A percentile compares a stretch with the other conserved stretches of the same genome.
These are phyloP conservation scores for Mangifera indica DNA, from an alignment of 345 rosid genomes.

Conservation along the genomic window DNA sequence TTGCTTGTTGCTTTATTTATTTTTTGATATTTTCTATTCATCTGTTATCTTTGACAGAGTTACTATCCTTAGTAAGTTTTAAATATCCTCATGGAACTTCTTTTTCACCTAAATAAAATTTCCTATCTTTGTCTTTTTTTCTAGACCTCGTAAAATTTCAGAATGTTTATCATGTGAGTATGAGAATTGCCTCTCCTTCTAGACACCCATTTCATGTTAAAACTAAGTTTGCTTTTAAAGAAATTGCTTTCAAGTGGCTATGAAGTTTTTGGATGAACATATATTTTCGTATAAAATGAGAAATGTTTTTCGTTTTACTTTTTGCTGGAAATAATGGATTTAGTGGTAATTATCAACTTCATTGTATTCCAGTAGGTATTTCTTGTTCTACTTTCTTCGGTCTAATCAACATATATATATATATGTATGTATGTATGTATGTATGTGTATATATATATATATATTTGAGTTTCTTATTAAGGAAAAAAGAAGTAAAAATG, in stretches of 20 bases:
- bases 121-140: not conserved
- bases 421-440: too few species aligned
- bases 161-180: not conserved
- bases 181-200: not conserved
- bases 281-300: not conserved
- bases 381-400: not conserved
- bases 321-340: not conserved
- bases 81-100: not conserved
- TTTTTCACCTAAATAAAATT: not conserved
- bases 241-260: not conserved
- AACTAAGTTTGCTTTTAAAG: not conserved
- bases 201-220: not conserved
- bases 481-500: too few species aligned
- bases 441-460: too few species aligned
- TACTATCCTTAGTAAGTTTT: not conserved
- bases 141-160: not conserved
- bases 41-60: not conserved
- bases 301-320: not conserved
- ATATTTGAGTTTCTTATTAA: too few species aligned
- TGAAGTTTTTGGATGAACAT: not conserved
- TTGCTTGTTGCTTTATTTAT: too few species aligned
- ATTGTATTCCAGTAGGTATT: not conserved
- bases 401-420: not conserved
- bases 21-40: not conserved
- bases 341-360: not conserved